Evolutionary conservation across 1,139 yeast species (phyloP).

Genomic region (Debaryomyces singareniensis): DNA sequence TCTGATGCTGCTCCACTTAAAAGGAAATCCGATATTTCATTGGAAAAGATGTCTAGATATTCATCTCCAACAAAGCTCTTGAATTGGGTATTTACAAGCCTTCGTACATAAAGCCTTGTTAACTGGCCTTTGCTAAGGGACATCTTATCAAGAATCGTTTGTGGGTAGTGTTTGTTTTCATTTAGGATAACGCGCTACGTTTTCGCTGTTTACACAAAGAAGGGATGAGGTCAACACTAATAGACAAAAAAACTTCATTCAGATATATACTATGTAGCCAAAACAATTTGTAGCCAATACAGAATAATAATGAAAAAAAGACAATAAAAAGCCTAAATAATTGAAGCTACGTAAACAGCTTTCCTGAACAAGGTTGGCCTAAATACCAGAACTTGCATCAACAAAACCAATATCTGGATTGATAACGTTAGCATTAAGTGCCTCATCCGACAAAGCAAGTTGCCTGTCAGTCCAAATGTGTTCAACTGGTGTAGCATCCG

Average conservation of each 20-base stretch:
- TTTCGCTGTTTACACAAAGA: not conserved
- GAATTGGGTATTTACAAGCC: slow-evolving; percentile 33
- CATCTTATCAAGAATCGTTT: slow-evolving; percentile 10
- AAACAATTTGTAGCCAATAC: not conserved
- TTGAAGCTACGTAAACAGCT: not conserved
- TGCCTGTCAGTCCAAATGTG: slow-evolving; percentile 85
- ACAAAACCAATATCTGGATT: slow-evolving; percentile 55
- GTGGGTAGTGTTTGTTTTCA: not conserved
- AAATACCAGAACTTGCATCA: slow-evolving; percentile 66
- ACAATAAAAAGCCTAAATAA: not conserved
- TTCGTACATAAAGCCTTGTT: slow-evolving; percentile 26
- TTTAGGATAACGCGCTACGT: not conserved
- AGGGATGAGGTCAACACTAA: not conserved
- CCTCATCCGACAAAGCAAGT: slow-evolving; percentile 52
- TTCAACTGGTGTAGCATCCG: slow-evolving; percentile 36
- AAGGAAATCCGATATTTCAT: slow-evolving; percentile 17
- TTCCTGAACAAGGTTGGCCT: slow-evolving; percentile 4
- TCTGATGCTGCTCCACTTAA: slow-evolving; percentile 6
- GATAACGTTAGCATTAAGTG: slow-evolving; percentile 58
- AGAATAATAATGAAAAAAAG: not conserved
- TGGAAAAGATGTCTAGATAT: slow-evolving; percentile 27
- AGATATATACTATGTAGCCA: not conserved
- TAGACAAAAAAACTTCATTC: not conserved
- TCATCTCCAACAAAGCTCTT: slow-evolving; percentile 37
- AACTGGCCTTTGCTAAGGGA: slow-evolving; percentile 28